Conservation (phyloP, 345 rosid genomes). For the Rhizophora apiculata region DNA sequence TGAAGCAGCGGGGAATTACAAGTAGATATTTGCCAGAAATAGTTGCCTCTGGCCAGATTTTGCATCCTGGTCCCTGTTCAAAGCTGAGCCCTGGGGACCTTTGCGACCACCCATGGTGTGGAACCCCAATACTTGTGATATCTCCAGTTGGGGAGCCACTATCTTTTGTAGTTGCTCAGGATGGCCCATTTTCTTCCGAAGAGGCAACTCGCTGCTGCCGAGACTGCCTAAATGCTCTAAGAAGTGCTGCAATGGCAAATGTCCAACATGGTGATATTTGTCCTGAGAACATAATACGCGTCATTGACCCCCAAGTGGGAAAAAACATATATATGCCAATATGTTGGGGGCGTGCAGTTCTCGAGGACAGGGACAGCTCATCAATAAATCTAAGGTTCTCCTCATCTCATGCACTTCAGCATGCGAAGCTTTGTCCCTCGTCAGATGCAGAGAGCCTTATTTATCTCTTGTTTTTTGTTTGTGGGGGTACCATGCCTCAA, state of each 20-base stretch:
- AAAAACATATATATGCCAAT: conserved; percentile 34
- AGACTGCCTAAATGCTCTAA: conserved; percentile 51
- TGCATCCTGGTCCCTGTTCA: conserved; percentile 52
- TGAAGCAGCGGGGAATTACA: conserved; percentile 43
- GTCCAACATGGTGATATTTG: conserved; percentile 62
- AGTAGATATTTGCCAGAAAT: conserved; percentile 51
- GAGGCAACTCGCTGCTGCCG: conserved; percentile 55
- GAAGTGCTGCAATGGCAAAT: conserved; percentile 47
- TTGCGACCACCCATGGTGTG: conserved; percentile 62
- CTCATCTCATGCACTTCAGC: conserved; percentile 58
- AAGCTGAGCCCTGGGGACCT: conserved; percentile 45
- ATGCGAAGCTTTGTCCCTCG: conserved; percentile 64
- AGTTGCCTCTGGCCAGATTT: conserved; percentile 47
- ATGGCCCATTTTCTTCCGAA: conserved; percentile 38
- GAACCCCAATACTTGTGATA: conserved; percentile 59
- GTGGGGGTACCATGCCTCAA: conserved; percentile 51
- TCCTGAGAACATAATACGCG: conserved; percentile 50
- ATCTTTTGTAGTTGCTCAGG: conserved; percentile 36
- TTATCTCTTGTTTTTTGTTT: conserved; percentile 44
- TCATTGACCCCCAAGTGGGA: conserved; percentile 26
- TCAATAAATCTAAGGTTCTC: conserved; percentile 58
- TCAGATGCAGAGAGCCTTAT: conserved; percentile 64
- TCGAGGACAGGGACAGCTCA: conserved; percentile 63
- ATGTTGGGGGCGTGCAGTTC: conserved; percentile 64
- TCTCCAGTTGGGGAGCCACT: conserved; percentile 59